A percentile compares a stretch with the other conserved stretches of the same genome.
These are phyloP conservation scores for Komagataella kurtzmanii DNA, from an alignment of 805 yeast genomes.

Conservation along the genomic window DNA sequence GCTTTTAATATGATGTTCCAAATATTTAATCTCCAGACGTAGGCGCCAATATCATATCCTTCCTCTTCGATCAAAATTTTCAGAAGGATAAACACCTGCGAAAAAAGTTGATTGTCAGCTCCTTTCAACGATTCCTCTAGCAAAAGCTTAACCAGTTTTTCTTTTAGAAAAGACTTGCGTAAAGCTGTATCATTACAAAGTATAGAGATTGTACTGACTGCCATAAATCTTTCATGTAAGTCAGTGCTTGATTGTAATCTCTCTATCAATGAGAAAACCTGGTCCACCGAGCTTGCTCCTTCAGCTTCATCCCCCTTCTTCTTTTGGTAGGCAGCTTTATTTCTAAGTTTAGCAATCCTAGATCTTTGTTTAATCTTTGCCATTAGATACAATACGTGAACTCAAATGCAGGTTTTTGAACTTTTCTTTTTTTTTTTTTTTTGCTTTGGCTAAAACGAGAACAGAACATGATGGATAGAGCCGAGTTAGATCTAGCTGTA, in stretches of 20 bases:
- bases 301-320: background rate
- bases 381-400: slow-evolving; percentile 23
- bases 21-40: slow-evolving; percentile 67
- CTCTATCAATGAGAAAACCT: slow-evolving; percentile 54
- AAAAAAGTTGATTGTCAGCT: slow-evolving; percentile 58
- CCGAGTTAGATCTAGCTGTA: too few species aligned
- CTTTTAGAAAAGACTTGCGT: slow-evolving; percentile 55
- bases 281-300: slow-evolving; percentile 18
- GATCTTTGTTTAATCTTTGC: slow-evolving; percentile 66
- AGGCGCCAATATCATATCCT: slow-evolving; percentile 70
- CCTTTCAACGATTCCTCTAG: slow-evolving; percentile 57
- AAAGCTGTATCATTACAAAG: slow-evolving; percentile 55
- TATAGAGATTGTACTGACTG: slow-evolving; percentile 58
- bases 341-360: slow-evolving; percentile 23
- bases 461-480: background rate
- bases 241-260: slow-evolving; percentile 42
- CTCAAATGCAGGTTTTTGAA: too few species aligned
- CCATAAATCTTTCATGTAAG: slow-evolving; percentile 66
- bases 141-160: slow-evolving; percentile 50
- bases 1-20: slow-evolving; percentile 36
- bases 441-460: background rate
- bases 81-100: slow-evolving; percentile 69
- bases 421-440: background rate
- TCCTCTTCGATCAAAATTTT: slow-evolving; percentile 76
- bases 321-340: background rate